Evolutionary conservation across 1,284 basidiomycete genomes (phyloP).

Genomic region (Pterulicium gracile): DNA sequence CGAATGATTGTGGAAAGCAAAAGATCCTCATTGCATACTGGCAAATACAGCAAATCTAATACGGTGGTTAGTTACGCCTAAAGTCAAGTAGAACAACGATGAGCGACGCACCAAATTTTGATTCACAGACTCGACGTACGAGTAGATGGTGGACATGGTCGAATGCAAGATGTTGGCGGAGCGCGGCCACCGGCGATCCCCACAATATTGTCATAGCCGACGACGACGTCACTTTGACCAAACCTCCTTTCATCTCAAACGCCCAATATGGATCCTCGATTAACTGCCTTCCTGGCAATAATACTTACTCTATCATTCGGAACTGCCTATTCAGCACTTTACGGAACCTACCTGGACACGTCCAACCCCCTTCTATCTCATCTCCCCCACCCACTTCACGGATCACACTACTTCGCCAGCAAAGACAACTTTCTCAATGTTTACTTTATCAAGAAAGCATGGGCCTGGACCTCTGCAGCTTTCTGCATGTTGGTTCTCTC

Average conservation of each 20-base stretch:
- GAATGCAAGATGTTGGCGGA: constrained; percentile 3
- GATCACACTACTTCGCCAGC: constrained; percentile 69
- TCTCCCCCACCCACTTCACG: constrained; percentile 55
- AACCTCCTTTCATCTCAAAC: not conserved
- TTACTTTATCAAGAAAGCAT: constrained; percentile 83
- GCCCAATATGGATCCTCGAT: constrained; percentile 13
- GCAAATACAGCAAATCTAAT: constrained; percentile 1
- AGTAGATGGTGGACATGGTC: constrained; percentile 20
- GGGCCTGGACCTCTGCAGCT: constrained; percentile 80
- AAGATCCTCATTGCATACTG: not conserved
- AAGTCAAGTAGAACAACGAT: not conserved
- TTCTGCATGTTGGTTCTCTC: constrained; percentile 37
- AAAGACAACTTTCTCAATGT: constrained; percentile 80
- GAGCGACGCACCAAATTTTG: not conserved
- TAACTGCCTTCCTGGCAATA: constrained; percentile 18
- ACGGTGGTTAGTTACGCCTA: not conserved
- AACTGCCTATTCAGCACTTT: constrained; percentile 38
- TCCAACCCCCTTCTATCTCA: constrained; percentile 60
- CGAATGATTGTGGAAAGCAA: constrained; percentile 1
- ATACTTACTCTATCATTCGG: constrained; percentile 34
- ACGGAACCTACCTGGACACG: constrained; percentile 54
- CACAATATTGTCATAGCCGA: no score
- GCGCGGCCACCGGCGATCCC: no score
- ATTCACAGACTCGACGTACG: not conserved
- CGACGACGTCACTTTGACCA: not conserved